phyloP scores from a whole-genome alignment of 2,329 filamentous ascomycete species.

The Chalaropsis ovoidea region DNA sequence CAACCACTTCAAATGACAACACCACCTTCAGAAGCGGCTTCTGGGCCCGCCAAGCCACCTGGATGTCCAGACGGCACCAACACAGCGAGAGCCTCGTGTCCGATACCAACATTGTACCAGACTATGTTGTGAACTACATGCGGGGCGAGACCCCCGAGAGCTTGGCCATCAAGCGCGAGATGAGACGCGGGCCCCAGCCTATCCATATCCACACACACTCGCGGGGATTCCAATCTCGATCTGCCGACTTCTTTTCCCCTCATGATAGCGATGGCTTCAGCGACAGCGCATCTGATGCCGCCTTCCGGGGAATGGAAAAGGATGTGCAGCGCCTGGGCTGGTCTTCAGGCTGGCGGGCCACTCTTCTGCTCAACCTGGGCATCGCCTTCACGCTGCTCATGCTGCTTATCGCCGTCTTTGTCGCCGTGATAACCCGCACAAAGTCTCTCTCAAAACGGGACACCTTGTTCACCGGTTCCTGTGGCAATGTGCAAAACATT shows the following conservation, averaged over 20 bases:
- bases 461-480: slow-evolving; percentile 35
- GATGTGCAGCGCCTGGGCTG: slow-evolving; percentile 26
- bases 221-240: slow-evolving; percentile 31
- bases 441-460: slow-evolving; percentile 33
- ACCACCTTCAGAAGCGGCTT: slow-evolving; percentile 21
- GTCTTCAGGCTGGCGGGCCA: slow-evolving; percentile 41
- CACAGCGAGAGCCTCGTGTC: slow-evolving; percentile 30
- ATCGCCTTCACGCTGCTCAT: slow-evolving; percentile 18
- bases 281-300: slow-evolving; percentile 7
- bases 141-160: slow-evolving; percentile 47
- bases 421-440: slow-evolving; percentile 34
- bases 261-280: slow-evolving; percentile 25
- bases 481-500: slow-evolving; percentile 33
- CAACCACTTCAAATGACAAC: slow-evolving; percentile 12
- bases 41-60: slow-evolving; percentile 23
- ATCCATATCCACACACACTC: slow-evolving; percentile 23
- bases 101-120: slow-evolving; percentile 41
- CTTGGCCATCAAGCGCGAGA: slow-evolving; percentile 39
- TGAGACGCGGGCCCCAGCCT: slow-evolving; percentile 26
- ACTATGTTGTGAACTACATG: slow-evolving; percentile 47
- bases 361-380: slow-evolving; percentile 36
- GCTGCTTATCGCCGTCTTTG: slow-evolving; percentile 33
- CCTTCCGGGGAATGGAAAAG: slow-evolving; percentile 20
- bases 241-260: slow-evolving; percentile 32
- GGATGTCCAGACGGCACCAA: slow-evolving; percentile 16